Conservation (phyloP, 2,329 filamentous ascomycete species). For the Botrytis sinoallii region DNA sequence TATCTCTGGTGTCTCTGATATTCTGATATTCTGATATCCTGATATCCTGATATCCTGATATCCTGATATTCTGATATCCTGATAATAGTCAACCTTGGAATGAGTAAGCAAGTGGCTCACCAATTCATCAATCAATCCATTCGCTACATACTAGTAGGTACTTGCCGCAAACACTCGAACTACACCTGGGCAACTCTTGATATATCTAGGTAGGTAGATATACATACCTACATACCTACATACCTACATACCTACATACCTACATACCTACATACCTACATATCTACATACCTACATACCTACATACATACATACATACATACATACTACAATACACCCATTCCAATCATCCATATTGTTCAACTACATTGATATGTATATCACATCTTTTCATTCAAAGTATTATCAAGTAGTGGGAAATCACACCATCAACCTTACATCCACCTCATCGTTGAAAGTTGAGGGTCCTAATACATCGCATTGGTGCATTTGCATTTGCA, state of each 20-base stretch:
- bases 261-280: too few species aligned
- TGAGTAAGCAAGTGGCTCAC: slow-evolving; percentile 4
- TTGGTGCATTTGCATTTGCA: slow-evolving; percentile 2
- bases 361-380: not conserved
- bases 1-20: too few species aligned
- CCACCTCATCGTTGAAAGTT: not conserved
- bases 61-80: too few species aligned
- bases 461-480: not conserved
- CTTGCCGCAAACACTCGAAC: not conserved
- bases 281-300: too few species aligned
- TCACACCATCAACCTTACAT: not conserved
- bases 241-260: too few species aligned
- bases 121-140: not conserved
- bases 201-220: too few species aligned
- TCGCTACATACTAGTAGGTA: not conserved
- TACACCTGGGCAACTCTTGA: not conserved
- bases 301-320: too few species aligned
- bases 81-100: too few species aligned
- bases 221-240: too few species aligned
- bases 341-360: not conserved
- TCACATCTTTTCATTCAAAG: not conserved
- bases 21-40: too few species aligned
- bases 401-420: not conserved
- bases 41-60: too few species aligned
- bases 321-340: too few species aligned